Conservation (phyloP, 352 stramenopile species). For the Globisporangium spinosum region DNA sequence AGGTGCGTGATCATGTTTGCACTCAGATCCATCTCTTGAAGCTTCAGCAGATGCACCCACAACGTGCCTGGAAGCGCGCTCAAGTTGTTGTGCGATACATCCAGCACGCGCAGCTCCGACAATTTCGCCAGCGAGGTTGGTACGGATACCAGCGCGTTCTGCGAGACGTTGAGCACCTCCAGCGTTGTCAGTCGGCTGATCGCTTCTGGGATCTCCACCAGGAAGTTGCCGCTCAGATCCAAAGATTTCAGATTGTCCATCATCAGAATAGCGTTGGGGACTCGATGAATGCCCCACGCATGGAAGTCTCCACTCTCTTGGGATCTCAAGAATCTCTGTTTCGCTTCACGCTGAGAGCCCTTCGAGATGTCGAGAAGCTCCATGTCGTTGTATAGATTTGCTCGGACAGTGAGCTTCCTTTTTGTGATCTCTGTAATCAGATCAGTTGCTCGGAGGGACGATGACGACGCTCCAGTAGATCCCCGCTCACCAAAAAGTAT, state of each 20-base stretch:
- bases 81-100: constrained; percentile 64
- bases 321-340: neutral
- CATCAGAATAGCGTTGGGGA: constrained; percentile 40
- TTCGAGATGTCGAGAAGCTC: constrained; percentile 25
- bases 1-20: constrained; percentile 16
- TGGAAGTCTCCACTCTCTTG: constrained; percentile 4
- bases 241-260: constrained; percentile 31
- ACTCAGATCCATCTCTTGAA: constrained; percentile 40
- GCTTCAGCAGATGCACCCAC: constrained; percentile 26
- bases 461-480: neutral
- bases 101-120: constrained; percentile 31
- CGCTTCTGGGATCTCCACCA: constrained; percentile 37
- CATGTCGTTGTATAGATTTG: constrained; percentile 11
- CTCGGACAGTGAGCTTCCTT: constrained; percentile 27
- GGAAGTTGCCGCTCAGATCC: constrained; percentile 47
- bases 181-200: constrained; percentile 38
- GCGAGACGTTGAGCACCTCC: constrained; percentile 43
- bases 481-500: constrained; percentile 45
- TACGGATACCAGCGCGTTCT: constrained; percentile 50
- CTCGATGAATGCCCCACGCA: constrained; percentile 14
- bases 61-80: constrained; percentile 19
- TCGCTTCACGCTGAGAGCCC: neutral
- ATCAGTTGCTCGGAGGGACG: constrained; percentile 18
- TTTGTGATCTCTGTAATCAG: constrained; percentile 35
- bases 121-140: constrained; percentile 30